phyloP scores from a whole-genome alignment of 1,139 yeast genomes.

The Candida gigantensis region DNA sequence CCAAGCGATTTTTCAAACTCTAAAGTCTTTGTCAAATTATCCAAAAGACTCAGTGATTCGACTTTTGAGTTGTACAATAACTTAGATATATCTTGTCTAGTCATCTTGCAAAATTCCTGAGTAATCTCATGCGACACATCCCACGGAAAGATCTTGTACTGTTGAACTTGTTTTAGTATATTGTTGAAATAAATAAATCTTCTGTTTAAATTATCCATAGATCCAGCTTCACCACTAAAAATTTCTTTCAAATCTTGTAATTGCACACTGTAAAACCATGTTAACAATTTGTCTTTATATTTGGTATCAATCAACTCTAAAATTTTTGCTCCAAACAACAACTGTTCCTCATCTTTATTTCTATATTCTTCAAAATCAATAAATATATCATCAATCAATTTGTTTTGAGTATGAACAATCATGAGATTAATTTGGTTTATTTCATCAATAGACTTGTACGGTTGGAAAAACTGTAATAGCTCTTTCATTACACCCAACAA shows the following conservation, averaged over 20 bases:
- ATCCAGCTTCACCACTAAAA: conserved; percentile 92
- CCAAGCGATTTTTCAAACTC: conserved; percentile 75
- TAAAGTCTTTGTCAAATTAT: conserved; percentile 34
- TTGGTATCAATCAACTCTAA: conserved; percentile 66
- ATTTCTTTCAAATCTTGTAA: conserved; percentile 74
- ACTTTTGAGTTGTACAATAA: conserved; percentile 28
- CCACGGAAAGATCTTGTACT: conserved; percentile 74
- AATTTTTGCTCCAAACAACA: conserved; percentile 68
- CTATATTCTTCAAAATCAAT: conserved; percentile 63
- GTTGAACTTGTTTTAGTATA: conserved; percentile 60
- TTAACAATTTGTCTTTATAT: conserved; percentile 60
- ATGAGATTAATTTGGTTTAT: conserved; percentile 68
- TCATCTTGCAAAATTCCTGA: conserved; percentile 63
- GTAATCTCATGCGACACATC: conserved; percentile 63
- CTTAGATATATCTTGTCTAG: conserved; percentile 60
- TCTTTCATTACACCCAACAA: conserved; percentile 79
- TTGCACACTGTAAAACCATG: conserved; percentile 74
- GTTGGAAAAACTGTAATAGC: conserved; percentile 71
- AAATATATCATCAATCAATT: conserved; percentile 71
- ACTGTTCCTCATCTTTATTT: conserved; percentile 19
- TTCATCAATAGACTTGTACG: conserved; percentile 82
- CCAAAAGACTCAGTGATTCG: conserved; percentile 61
- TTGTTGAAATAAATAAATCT: conserved; percentile 81
- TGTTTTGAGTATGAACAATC: conserved; percentile 63
- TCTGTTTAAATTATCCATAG: conserved; percentile 80